Evolutionary conservation across 805 yeast species (phyloP).

Genomic region (Ogataea philodendri): DNA sequence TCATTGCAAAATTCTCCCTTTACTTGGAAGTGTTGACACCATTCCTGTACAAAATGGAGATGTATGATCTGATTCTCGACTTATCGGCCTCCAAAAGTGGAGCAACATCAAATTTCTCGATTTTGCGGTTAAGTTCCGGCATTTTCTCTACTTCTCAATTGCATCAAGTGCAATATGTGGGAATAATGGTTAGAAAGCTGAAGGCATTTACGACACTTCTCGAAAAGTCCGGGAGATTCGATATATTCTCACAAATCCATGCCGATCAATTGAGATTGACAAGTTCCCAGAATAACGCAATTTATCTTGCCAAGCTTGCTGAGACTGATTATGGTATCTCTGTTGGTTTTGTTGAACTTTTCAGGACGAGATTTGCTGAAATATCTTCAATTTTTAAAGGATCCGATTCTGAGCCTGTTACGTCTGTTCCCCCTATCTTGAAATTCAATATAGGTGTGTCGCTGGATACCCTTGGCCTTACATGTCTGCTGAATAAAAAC

Average conservation of each 20-base stretch:
- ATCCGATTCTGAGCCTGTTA: too few species aligned
- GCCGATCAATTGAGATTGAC: conserved; percentile 20
- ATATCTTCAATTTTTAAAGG: neutral
- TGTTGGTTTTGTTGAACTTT: neutral
- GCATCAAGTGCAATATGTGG: conserved; percentile 13
- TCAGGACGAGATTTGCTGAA: neutral
- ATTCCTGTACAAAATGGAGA: conserved; percentile 18
- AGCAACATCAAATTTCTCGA: conserved; percentile 8
- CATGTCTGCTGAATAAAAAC: conserved; percentile 15
- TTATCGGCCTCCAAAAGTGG: conserved; percentile 14
- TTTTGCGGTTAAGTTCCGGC: conserved; percentile 11
- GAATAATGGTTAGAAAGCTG: conserved; percentile 10
- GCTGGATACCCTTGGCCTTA: conserved; percentile 13
- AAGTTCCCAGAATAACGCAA: conserved; percentile 13
- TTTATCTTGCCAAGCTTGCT: conserved; percentile 12
- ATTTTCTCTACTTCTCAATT: conserved; percentile 9
- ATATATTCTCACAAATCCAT: conserved; percentile 10
- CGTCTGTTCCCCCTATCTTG: too few species aligned
- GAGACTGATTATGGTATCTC: conserved; percentile 10
- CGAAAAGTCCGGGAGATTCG: conserved; percentile 1
- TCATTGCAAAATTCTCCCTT: conserved; percentile 12
- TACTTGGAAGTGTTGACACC: conserved; percentile 19
- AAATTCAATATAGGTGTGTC: conserved; percentile 6
- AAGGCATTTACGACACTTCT: conserved; percentile 4
- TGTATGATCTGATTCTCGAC: conserved; percentile 13